These are phyloP conservation scores for Fusarium zealandicum DNA, from an alignment of 2,329 filamentous ascomycete species.

Conservation along the genomic window DNA sequence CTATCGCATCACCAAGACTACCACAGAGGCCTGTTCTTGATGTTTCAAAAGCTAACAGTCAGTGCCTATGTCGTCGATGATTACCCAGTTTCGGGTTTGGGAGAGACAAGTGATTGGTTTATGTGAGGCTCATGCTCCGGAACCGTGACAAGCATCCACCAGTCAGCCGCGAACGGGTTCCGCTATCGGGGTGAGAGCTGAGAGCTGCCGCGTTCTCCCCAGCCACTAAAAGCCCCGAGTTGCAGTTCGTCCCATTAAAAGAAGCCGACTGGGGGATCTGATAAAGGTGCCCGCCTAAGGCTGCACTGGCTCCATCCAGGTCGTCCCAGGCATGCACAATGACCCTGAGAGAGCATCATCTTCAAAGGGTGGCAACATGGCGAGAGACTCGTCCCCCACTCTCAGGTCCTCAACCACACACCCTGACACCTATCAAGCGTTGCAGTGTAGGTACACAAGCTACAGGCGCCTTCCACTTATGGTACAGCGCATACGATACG, in stretches of 20 bases:
- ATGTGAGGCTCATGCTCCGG: background rate
- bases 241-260: constrained; percentile 17
- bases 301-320: constrained; percentile 16
- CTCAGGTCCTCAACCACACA: constrained; percentile 21
- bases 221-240: constrained; percentile 18
- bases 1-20: constrained; percentile 20
- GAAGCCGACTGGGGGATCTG: constrained; percentile 30
- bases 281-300: constrained; percentile 14
- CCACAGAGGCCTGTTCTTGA: background rate
- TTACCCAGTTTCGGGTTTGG: too few relatives aligned
- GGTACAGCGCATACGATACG: constrained; percentile 29
- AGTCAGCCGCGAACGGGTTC: constrained; percentile 17
- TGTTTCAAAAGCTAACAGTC: background rate
- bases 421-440: too few relatives aligned
- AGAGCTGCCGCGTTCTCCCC: background rate
- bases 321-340: constrained; percentile 20
- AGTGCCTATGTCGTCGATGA: too few relatives aligned
- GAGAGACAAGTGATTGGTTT: background rate
- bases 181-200: constrained; percentile 27
- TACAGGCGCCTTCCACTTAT: constrained; percentile 17
- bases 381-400: constrained; percentile 16
- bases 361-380: constrained; percentile 25
- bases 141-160: background rate
- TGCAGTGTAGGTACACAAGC: constrained; percentile 14
- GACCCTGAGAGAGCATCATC: constrained; percentile 29